Conservation (phyloP, 2,329 filamentous ascomycete genomes). For the Pyrenophora tritici-repentis region DNA sequence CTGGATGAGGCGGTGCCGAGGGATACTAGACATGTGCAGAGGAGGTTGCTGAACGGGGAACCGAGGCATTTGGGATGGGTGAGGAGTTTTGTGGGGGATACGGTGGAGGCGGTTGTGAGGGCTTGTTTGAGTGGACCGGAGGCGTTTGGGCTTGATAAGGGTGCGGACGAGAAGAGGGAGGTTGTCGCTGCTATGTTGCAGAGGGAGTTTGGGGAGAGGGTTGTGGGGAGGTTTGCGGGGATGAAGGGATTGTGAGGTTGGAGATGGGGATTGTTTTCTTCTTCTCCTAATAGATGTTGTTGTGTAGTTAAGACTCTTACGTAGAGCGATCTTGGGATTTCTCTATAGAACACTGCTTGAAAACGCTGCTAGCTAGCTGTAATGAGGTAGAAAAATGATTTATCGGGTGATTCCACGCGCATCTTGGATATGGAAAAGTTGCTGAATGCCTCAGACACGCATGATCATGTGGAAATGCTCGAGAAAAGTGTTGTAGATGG, state of each 20-base stretch:
- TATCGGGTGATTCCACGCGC: too few species aligned
- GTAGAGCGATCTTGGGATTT: too few species aligned
- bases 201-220: constrained; percentile 38
- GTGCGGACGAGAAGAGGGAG: constrained; percentile 39
- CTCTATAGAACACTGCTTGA: too few species aligned
- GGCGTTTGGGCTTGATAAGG: constrained; percentile 36
- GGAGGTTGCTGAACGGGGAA: constrained; percentile 29
- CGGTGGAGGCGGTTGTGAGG: constrained; percentile 31
- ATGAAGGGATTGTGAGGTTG: constrained; percentile 27
- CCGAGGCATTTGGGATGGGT: constrained; percentile 30
- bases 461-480: too few species aligned
- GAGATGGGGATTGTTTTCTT: too few species aligned
- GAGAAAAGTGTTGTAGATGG: too few species aligned
- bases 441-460: too few species aligned
- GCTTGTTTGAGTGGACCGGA: constrained; percentile 38
- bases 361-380: too few species aligned
- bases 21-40: constrained; percentile 46
- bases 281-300: too few species aligned
- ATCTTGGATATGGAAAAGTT: too few species aligned
- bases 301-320: too few species aligned
- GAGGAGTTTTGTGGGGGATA: constrained; percentile 32
- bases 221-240: constrained; percentile 34
- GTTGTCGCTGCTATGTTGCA: constrained; percentile 37
- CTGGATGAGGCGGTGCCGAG: constrained; percentile 45
- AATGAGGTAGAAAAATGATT: too few species aligned